A percentile compares a stretch with the other conserved stretches of the same genome.
phyloP scores from a whole-genome alignment of 2,329 filamentous ascomycete genomes.

The Fusarium chaquense region DNA sequence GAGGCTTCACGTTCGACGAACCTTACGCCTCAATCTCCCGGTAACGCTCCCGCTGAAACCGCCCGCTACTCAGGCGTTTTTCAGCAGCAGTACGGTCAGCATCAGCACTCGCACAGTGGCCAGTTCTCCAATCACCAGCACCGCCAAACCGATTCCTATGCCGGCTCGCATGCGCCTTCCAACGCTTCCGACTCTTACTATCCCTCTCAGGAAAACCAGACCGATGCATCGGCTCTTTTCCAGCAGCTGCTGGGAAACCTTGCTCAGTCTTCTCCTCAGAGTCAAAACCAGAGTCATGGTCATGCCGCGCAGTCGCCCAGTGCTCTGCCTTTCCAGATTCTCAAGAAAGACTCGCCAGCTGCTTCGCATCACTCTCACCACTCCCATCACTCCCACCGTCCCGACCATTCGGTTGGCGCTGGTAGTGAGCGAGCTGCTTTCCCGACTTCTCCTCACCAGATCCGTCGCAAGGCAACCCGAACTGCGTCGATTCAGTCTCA shows the following conservation, averaged over 20 bases:
- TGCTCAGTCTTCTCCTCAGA: constrained; percentile 57
- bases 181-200: constrained; percentile 47
- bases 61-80: constrained; percentile 49
- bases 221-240: constrained; percentile 54
- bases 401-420: constrained; percentile 54
- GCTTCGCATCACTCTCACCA: constrained; percentile 55
- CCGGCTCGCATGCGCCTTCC: constrained; percentile 42
- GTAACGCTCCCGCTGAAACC: constrained; percentile 46
- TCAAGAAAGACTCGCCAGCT: constrained; percentile 63
- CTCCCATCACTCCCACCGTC: constrained; percentile 52
- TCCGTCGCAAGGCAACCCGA: constrained; percentile 54
- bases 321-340: constrained; percentile 59
- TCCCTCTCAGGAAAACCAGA: constrained; percentile 54
- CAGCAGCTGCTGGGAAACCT: constrained; percentile 56
- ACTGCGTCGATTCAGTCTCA: constrained; percentile 51
- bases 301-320: constrained; percentile 44
- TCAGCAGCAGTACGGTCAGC: constrained; percentile 45
- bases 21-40: constrained; percentile 60
- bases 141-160: constrained; percentile 46
- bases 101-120: constrained; percentile 44
- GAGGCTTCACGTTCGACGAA: constrained; percentile 59
- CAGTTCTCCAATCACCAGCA: constrained; percentile 43
- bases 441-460: constrained; percentile 58
- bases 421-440: constrained; percentile 59
- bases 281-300: constrained; percentile 56